These are phyloP conservation scores for Vitis labrusca DNA, from an alignment of 164 flowering plant species.

Conservation along the genomic window DNA sequence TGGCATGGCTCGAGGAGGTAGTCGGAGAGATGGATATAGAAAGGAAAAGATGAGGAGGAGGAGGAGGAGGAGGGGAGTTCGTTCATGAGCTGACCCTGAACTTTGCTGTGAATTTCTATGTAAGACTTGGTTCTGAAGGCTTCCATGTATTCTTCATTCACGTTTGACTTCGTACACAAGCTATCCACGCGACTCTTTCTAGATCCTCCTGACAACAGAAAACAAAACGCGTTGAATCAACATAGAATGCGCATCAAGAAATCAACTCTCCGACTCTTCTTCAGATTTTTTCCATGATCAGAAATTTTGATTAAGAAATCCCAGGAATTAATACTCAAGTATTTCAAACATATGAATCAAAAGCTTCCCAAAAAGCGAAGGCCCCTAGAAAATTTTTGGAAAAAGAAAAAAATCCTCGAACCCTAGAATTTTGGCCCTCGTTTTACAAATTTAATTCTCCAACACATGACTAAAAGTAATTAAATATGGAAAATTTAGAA, in stretches of 20 bases:
- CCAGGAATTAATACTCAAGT: no score
- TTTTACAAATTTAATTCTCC: no score
- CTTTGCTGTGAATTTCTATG: conserved; percentile 56
- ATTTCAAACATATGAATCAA: no score
- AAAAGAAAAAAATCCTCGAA: no score
- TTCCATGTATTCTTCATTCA: conserved; percentile 69
- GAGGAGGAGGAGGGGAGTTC: conserved; percentile 1
- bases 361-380: no score
- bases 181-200: conserved; percentile 3
- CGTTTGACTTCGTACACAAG: conserved; percentile 45
- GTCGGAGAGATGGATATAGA: conserved; percentile 33
- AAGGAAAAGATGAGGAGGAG: conserved; percentile 19
- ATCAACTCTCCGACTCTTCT: not conserved
- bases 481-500: no score
- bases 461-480: no score
- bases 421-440: no score
- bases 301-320: no score
- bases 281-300: not conserved
- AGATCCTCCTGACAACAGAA: conserved; percentile 20
- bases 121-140: conserved; percentile 83
- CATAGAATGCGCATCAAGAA: not conserved
- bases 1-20: conserved; percentile 55
- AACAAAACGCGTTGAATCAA: not conserved
- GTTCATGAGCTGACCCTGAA: conserved; percentile 37
- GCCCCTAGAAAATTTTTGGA: no score